Percentiles rank a stretch among this genome's conserved stretches.
Conservation (phyloP, 768 basidiomycete species). For the Auricularia cornea region DNA sequence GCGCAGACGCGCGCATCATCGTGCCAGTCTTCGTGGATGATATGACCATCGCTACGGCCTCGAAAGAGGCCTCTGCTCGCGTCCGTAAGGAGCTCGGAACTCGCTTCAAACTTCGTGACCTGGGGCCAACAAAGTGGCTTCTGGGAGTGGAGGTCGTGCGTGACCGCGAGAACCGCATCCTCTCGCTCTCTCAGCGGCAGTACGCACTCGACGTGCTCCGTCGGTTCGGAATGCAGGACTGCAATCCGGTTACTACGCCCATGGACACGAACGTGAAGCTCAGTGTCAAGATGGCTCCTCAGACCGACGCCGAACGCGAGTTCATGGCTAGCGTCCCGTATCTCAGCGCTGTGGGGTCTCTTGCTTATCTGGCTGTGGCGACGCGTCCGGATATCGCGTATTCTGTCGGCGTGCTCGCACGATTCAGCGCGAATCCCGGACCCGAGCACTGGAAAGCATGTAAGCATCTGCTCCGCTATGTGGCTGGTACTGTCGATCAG, state of each 20-base stretch:
- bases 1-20: neutral
- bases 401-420: slow-evolving; percentile 17
- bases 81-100: neutral
- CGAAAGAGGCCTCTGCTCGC: neutral
- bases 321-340: slow-evolving; percentile 21
- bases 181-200: slow-evolving; percentile 7
- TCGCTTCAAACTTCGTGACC: neutral
- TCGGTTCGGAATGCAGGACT: slow-evolving; percentile 5
- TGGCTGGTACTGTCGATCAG: neutral
- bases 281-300: neutral
- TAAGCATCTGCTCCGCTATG: neutral
- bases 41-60: neutral
- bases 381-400: slow-evolving; percentile 34
- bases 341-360: slow-evolving; percentile 14
- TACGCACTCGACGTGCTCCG: slow-evolving; percentile 7
- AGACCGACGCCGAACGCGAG: slow-evolving; percentile 2
- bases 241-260: slow-evolving; percentile 3
- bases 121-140: slow-evolving; percentile 2
- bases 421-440: neutral
- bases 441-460: neutral
- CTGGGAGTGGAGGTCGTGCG: slow-evolving; percentile 8
- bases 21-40: slow-evolving; percentile 2
- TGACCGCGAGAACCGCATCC: neutral
- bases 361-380: slow-evolving; percentile 21
- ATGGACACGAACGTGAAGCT: slow-evolving; percentile 3